phyloP scores from a whole-genome alignment of 306 rosid genomes.

The Comarum palustre region DNA sequence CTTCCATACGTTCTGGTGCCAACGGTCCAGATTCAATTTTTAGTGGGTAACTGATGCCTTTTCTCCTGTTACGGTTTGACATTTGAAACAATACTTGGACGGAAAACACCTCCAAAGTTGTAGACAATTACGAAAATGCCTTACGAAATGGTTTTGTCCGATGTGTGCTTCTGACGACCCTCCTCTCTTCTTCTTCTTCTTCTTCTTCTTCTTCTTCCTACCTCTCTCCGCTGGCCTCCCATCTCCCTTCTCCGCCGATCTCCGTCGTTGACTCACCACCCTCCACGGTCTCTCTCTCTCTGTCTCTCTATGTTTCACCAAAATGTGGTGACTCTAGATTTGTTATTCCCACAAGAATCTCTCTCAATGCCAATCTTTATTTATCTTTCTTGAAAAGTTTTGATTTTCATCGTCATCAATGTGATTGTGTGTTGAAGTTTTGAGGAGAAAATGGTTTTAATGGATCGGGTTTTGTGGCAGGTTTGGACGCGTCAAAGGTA shows the following conservation, averaged over 20 bases:
- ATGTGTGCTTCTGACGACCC: slow-evolving; percentile 22
- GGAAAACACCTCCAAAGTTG: slow-evolving; percentile 12
- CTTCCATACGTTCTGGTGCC: too few relatives aligned
- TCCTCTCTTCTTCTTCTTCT: slow-evolving; percentile 7
- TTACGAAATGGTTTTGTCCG: slow-evolving; percentile 14
- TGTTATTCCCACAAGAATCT: slow-evolving; percentile 12
- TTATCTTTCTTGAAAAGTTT: neutral
- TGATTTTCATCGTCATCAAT: neutral
- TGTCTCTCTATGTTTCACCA: neutral
- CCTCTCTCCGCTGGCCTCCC: slow-evolving; percentile 17
- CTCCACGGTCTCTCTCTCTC: slow-evolving; percentile 21
- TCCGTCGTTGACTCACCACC: slow-evolving; percentile 10
- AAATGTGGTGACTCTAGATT: neutral
- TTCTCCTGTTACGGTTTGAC: neutral
- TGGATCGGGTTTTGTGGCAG: slow-evolving; percentile 28
- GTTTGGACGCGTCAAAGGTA: slow-evolving; percentile 17
- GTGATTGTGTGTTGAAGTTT: neutral
- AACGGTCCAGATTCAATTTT: too few relatives aligned
- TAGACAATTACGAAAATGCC: slow-evolving; percentile 15
- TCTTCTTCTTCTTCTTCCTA: slow-evolving; percentile 16
- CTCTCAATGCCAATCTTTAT: neutral
- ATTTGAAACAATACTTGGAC: neutral
- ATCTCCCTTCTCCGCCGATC: slow-evolving; percentile 19
- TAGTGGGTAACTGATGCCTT: too few relatives aligned
- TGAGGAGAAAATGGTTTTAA: neutral